Percentiles rank a stretch among this genome's conserved stretches.
phyloP scores from a whole-genome alignment of 768 basidiomycete genomes.

The Collybia sp. region DNA sequence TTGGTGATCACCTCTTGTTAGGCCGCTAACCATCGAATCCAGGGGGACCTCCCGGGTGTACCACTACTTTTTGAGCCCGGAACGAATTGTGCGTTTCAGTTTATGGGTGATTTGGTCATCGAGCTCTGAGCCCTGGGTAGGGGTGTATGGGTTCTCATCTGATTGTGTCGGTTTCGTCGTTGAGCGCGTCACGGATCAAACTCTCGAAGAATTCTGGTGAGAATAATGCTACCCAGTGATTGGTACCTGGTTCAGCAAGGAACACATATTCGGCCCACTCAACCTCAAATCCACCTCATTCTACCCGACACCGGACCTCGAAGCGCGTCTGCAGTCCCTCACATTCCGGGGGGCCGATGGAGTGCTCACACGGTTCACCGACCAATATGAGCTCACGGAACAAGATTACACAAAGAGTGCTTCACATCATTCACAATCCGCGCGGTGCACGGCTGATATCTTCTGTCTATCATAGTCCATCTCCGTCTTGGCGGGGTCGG shows the following conservation, averaged over 20 bases:
- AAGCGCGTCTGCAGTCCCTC: constrained; percentile 6
- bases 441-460: neutral
- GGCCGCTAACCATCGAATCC: neutral
- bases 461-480: constrained; percentile 5
- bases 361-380: constrained; percentile 9
- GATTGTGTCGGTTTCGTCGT: constrained; percentile 23
- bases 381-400: constrained; percentile 7
- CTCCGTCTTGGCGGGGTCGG: constrained; percentile 12
- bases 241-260: constrained; percentile 7
- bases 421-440: neutral
- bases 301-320: constrained; percentile 11
- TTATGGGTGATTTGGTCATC: no score
- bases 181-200: constrained; percentile 18
- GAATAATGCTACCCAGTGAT: neutral
- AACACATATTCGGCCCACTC: constrained; percentile 15
- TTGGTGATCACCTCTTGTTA: no score
- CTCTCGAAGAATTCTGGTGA: constrained; percentile 24
- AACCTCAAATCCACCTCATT: constrained; percentile 14
- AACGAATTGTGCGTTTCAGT: constrained; percentile 15
- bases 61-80: constrained; percentile 24
- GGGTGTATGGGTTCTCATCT: constrained; percentile 16
- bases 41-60: constrained; percentile 17
- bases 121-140: constrained; percentile 8
- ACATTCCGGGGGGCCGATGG: constrained; percentile 9
- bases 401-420: constrained; percentile 13